A percentile compares a stretch with the other conserved stretches of the same genome.
phyloP scores from a whole-genome alignment of 2,329 filamentous ascomycete species.

The Orbilia javanica region DNA sequence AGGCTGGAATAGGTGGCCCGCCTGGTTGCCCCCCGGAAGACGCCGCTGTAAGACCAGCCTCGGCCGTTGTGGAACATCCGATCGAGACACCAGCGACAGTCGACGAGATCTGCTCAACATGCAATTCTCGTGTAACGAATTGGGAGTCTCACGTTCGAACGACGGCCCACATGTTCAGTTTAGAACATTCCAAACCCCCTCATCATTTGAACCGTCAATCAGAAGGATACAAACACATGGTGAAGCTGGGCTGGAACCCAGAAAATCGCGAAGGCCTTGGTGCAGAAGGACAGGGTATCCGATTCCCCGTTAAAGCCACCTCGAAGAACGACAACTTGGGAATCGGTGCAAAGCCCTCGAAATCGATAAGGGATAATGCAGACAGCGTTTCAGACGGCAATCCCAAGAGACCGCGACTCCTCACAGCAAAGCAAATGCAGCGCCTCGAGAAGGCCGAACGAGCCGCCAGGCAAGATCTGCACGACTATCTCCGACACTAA shows the following conservation, averaged over 20 bases:
- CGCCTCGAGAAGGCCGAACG: conserved; percentile 51
- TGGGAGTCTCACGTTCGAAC: conserved; percentile 71
- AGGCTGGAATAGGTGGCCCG: conserved; percentile 37
- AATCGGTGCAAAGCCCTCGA: conserved; percentile 72
- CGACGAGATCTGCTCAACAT: conserved; percentile 70
- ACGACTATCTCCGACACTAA: conserved; percentile 59
- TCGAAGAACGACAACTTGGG: conserved; percentile 82
- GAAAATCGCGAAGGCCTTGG: conserved; percentile 80
- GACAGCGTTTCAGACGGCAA: conserved; percentile 53
- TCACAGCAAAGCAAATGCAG: conserved; percentile 57
- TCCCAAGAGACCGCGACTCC: conserved; percentile 54
- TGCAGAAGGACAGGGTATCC: conserved; percentile 76
- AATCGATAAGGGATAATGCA: conserved; percentile 63
- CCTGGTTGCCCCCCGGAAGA: conserved; percentile 27
- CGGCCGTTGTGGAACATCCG: conserved; percentile 55
- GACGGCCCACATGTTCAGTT: conserved; percentile 78
- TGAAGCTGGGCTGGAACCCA: conserved; percentile 79
- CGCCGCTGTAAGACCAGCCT: conserved; percentile 37
- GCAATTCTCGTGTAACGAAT: conserved; percentile 71
- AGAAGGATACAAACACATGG: conserved; percentile 77
- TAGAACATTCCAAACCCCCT: conserved; percentile 78
- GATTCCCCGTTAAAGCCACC: conserved; percentile 79
- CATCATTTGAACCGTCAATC: conserved; percentile 77
- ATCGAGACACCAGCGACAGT: conserved; percentile 50
- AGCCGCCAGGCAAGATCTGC: conserved; percentile 57